Evolutionary conservation across 2,329 filamentous ascomycete species (phyloP).

Genomic region (Paramyrothecium roridum): DNA sequence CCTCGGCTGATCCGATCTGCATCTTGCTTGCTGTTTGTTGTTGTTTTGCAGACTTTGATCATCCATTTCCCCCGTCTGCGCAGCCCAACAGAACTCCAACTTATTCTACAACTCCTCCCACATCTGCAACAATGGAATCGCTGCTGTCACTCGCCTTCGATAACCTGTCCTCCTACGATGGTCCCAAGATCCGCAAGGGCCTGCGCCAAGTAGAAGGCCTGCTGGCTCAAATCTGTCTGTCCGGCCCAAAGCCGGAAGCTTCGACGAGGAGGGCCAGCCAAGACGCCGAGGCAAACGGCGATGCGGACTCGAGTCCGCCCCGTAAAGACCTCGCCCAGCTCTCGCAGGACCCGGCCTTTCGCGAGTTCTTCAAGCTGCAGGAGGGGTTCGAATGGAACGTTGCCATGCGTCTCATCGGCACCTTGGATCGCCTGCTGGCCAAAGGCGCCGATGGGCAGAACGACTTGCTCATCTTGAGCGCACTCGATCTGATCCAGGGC

Average conservation of each 20-base stretch:
- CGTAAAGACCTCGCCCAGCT: slow-evolving; percentile 68
- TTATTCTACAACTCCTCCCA: neutral
- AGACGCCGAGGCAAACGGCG: slow-evolving; percentile 23
- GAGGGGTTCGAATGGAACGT: slow-evolving; percentile 99
- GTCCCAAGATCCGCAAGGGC: slow-evolving; percentile 86
- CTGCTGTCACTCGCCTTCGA: slow-evolving; percentile 92
- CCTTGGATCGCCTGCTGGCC: slow-evolving; percentile 80
- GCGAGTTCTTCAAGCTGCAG: slow-evolving; percentile 94
- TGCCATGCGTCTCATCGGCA: slow-evolving; percentile 77
- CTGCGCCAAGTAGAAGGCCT: slow-evolving; percentile 91
- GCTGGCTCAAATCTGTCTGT: slow-evolving; percentile 90
- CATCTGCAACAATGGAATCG: slow-evolving; percentile 68
- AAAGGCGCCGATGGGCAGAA: slow-evolving; percentile 80
- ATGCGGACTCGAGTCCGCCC: slow-evolving; percentile 38
- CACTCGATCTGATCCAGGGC: slow-evolving; percentile 87
- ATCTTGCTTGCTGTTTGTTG: neutral
- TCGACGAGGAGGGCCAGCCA: slow-evolving; percentile 13
- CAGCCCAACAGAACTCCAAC: neutral
- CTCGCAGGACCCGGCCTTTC: slow-evolving; percentile 80
- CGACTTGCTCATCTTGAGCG: slow-evolving; percentile 82
- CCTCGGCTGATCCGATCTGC: neutral
- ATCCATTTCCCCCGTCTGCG: neutral
- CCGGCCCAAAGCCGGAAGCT: slow-evolving; percentile 29
- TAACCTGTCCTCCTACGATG: slow-evolving; percentile 91
- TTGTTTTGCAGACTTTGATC: neutral